These are phyloP conservation scores for Chrysoporthe cubensis DNA, from an alignment of 2,329 filamentous ascomycete genomes.

Conservation along the genomic window DNA sequence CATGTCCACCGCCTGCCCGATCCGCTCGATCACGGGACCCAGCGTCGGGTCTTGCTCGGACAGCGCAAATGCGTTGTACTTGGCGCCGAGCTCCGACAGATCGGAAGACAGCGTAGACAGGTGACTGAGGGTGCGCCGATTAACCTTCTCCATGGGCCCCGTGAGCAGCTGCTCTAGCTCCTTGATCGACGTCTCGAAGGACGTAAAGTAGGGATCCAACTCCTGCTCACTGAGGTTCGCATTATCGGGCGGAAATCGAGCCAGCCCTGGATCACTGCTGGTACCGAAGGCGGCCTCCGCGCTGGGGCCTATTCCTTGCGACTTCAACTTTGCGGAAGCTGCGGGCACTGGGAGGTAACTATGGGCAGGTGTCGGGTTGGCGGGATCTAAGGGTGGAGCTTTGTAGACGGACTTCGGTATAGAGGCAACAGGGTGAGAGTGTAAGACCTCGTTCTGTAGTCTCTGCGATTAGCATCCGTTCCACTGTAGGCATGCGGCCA, in stretches of 20 bases:
- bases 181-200: slow-evolving; percentile 89
- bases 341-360: slow-evolving; percentile 85
- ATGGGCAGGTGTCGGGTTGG: slow-evolving; percentile 89
- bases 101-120: slow-evolving; percentile 83
- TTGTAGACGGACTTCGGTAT: slow-evolving; percentile 94
- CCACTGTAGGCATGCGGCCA: neutral
- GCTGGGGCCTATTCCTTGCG: slow-evolving; percentile 44
- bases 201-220: slow-evolving; percentile 92
- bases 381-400: slow-evolving; percentile 91
- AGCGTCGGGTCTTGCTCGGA: slow-evolving; percentile 90
- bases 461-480: slow-evolving; percentile 36
- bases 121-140: slow-evolving; percentile 84
- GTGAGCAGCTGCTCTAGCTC: slow-evolving; percentile 87
- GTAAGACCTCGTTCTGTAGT: slow-evolving; percentile 83
- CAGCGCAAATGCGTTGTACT: slow-evolving; percentile 94
- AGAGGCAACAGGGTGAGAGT: slow-evolving; percentile 86
- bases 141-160: slow-evolving; percentile 96
- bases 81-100: slow-evolving; percentile 89
- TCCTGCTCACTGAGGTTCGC: slow-evolving; percentile 83
- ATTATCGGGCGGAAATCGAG: slow-evolving; percentile 80
- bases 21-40: slow-evolving; percentile 88
- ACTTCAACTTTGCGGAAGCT: slow-evolving; percentile 82
- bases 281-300: slow-evolving; percentile 39
- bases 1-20: slow-evolving; percentile 92
- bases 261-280: slow-evolving; percentile 63